Evolutionary conservation across 768 basidiomycete species (phyloP).

Genomic region (Tephrocybe sp.): DNA sequence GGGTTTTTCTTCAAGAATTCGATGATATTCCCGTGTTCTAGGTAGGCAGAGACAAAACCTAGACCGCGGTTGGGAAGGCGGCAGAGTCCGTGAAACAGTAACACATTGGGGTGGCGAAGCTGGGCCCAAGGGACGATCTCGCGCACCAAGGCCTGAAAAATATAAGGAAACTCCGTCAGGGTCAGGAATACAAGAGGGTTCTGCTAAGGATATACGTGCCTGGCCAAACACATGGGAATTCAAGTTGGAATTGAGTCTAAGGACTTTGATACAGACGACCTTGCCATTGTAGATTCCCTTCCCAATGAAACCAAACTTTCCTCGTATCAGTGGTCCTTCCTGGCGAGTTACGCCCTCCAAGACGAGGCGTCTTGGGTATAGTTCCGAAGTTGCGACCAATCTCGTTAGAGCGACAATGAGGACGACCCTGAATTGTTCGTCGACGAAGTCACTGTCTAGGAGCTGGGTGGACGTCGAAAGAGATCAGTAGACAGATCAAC

Average conservation of each 20-base stretch:
- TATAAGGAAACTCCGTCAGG: not conserved
- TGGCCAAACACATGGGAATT: not conserved
- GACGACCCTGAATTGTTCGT: not conserved
- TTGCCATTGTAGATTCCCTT: not conserved
- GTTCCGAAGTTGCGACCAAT: not conserved
- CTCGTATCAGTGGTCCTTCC: not conserved
- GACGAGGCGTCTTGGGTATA: not conserved
- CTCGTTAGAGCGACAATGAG: not conserved
- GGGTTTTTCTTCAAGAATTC: not conserved
- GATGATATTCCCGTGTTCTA: not conserved
- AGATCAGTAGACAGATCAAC: not conserved
- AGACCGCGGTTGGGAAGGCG: not conserved
- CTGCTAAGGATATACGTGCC: not conserved
- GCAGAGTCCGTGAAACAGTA: conserved; percentile 1
- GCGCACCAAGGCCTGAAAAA: not conserved
- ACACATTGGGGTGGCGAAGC: not conserved
- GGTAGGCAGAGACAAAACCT: conserved; percentile 4
- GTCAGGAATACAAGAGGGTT: not conserved
- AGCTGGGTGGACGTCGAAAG: not conserved
- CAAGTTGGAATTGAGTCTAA: not conserved
- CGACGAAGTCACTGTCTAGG: not conserved
- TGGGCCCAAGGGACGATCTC: conserved; percentile 1
- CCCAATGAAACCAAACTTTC: not conserved
- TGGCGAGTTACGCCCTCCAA: not conserved
- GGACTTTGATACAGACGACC: not conserved